These are phyloP conservation scores for Pterocarpus santalinus DNA, from an alignment of 306 rosid species.

Conservation along the genomic window DNA sequence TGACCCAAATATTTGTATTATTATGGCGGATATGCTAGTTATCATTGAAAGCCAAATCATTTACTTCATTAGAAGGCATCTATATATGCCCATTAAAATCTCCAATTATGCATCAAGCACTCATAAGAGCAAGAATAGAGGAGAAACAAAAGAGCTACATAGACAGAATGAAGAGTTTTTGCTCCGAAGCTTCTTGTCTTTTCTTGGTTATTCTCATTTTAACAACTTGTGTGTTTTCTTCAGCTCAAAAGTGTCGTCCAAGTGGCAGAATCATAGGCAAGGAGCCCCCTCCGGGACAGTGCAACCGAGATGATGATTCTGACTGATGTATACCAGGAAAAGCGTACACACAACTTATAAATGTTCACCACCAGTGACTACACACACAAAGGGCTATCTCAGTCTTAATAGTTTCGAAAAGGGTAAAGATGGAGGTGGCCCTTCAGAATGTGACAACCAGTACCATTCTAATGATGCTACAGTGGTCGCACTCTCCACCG, in stretches of 20 bases:
- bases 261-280: background rate
- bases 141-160: background rate
- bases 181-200: background rate
- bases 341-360: background rate
- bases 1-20: background rate
- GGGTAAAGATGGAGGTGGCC: constrained; percentile 61
- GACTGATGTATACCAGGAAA: background rate
- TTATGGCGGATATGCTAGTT: background rate
- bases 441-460: constrained; percentile 53
- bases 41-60: background rate
- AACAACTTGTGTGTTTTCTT: background rate
- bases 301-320: background rate
- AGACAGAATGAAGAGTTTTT: background rate
- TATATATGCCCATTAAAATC: constrained; percentile 6
- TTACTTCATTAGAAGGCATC: background rate
- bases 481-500: constrained; percentile 53
- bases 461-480: constrained; percentile 47
- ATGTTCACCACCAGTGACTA: constrained; percentile 12
- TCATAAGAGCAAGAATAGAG: background rate
- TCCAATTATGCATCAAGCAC: background rate
- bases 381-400: constrained; percentile 48
- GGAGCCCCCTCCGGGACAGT: background rate
- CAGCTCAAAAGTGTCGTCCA: background rate
- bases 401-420: constrained; percentile 56
- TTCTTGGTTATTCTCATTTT: background rate